Evolutionary conservation across 345 rosid species (phyloP).

Genomic region (Fremontodendron californicum): DNA sequence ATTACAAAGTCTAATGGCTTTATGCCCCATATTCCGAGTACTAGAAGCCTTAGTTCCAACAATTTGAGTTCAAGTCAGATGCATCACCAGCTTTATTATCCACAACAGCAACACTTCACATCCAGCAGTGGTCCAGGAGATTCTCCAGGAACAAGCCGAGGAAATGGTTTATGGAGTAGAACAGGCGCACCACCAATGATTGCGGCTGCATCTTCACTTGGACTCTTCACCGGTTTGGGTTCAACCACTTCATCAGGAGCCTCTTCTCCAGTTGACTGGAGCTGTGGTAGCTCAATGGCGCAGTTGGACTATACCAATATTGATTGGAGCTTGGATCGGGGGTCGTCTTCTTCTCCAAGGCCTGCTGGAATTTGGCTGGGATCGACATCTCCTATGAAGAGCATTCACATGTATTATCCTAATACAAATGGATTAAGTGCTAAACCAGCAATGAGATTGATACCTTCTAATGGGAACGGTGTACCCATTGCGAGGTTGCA

Average conservation of each 20-base stretch:
- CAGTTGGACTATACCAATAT: slow-evolving; percentile 59
- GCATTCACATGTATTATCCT: slow-evolving; percentile 33
- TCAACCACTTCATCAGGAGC: slow-evolving; percentile 55
- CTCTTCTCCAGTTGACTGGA: slow-evolving; percentile 72
- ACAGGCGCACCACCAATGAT: slow-evolving; percentile 43
- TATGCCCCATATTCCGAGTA: slow-evolving; percentile 38
- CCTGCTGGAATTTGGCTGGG: slow-evolving; percentile 44
- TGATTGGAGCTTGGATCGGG: slow-evolving; percentile 80
- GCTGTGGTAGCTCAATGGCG: slow-evolving; percentile 48
- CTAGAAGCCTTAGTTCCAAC: slow-evolving; percentile 40
- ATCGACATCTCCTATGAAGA: slow-evolving; percentile 32
- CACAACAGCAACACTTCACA: slow-evolving; percentile 48
- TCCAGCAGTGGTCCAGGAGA: slow-evolving; percentile 41
- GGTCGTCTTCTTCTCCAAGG: slow-evolving; percentile 34
- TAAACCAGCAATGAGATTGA: slow-evolving; percentile 40
- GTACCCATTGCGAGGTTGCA: slow-evolving; percentile 40
- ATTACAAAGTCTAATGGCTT: slow-evolving; percentile 54
- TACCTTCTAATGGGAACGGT: slow-evolving; percentile 35
- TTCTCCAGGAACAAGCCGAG: slow-evolving; percentile 39
- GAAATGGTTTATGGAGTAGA: slow-evolving; percentile 54
- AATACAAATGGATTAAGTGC: slow-evolving; percentile 32
- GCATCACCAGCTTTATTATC: slow-evolving; percentile 53
- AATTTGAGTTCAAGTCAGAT: slow-evolving; percentile 45
- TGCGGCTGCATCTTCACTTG: slow-evolving; percentile 77
- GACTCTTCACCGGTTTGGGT: slow-evolving; percentile 66